A percentile compares a stretch with the other conserved stretches of the same genome.
These are phyloP conservation scores for Raddia guianensis DNA, from an alignment of 176 grass and related monocot species.

Conservation along the genomic window DNA sequence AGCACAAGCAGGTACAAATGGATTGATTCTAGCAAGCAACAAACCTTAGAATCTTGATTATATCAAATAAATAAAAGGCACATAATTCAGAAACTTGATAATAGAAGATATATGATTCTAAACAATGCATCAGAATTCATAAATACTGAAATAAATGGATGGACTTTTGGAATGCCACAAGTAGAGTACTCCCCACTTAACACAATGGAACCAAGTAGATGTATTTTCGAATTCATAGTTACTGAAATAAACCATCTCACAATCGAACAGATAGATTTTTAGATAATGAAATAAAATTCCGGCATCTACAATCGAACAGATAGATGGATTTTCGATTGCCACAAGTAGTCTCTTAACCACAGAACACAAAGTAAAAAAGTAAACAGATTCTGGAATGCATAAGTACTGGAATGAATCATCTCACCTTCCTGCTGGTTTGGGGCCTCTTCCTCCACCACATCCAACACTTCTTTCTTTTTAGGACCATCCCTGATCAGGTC, in stretches of 20 bases:
- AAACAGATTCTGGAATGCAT: not conserved
- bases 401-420: not conserved
- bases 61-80: too few species aligned
- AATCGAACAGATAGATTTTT: not conserved
- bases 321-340: not conserved
- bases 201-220: too few species aligned
- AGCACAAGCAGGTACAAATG: not conserved
- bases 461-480: slow-evolving; percentile 1
- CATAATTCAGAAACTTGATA: too few species aligned
- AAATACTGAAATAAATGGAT: not conserved
- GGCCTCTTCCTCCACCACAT: not conserved
- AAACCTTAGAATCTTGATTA: not conserved
- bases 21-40: not conserved
- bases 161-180: not conserved
- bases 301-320: not conserved
- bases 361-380: not conserved
- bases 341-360: not conserved
- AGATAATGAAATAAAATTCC: too few species aligned
- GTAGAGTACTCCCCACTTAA: not conserved
- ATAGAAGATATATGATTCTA: too few species aligned
- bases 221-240: not conserved
- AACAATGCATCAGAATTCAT: not conserved
- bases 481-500: not conserved
- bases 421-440: slow-evolving; percentile 37
- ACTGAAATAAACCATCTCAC: too few species aligned